Base-by-base conservation (phyloP, 2,329 filamentous ascomycete genomes). In the Aspergillus fumigatiaffinis region DNA sequence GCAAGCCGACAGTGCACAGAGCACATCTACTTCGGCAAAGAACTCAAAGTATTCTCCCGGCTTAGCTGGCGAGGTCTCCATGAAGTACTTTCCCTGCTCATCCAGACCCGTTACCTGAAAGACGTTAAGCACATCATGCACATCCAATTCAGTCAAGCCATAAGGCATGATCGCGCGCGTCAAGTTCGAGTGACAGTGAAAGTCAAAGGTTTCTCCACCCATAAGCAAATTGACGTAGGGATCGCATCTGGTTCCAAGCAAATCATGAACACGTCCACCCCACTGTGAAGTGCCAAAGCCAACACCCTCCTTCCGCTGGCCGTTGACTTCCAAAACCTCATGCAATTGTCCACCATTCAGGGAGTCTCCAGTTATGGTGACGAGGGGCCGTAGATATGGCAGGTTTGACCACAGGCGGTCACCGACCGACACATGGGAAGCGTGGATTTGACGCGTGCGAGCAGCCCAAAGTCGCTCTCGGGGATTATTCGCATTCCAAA, bases 71-170 rank as follows among this genome's bases (percentile, higher is more conserved):
- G 72, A 79, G 8, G 79, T 72, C 52, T 78, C 76, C 79, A 95
- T 95, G 59, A 90, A 92, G 63, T 92, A 93, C 53, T 85, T 82
- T 0, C 89, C 90, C 58, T 87, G 68, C 53, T 83, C 79, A 66
- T 94, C 87, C 50, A 94, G 70, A 0, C 90, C 90, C 0, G 91
- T 94, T 6, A 92, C 89, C 71, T 95, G 91, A 69, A 95, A 94
- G 3, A 95, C 79, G 67, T 95, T 95, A 54, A 95, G 80, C 0
- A 95, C 90, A 70, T 95, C 90, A 67, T 95, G 91, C 1, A 94
- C 85, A 68, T 94, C 90, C 29, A 79, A 78, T 73, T 94, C 91
- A 4, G 79, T 81, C 46, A 94, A 71, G 0, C 89, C 89, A 59
- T 80, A 86, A 0, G 87, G 86, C 1, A 87, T 60, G 2, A 94